A percentile compares a stretch with the other conserved stretches of the same genome.
These are phyloP conservation scores for Panicum hallii DNA, from an alignment of 202 grass and related monocot species.

Conservation along the genomic window DNA sequence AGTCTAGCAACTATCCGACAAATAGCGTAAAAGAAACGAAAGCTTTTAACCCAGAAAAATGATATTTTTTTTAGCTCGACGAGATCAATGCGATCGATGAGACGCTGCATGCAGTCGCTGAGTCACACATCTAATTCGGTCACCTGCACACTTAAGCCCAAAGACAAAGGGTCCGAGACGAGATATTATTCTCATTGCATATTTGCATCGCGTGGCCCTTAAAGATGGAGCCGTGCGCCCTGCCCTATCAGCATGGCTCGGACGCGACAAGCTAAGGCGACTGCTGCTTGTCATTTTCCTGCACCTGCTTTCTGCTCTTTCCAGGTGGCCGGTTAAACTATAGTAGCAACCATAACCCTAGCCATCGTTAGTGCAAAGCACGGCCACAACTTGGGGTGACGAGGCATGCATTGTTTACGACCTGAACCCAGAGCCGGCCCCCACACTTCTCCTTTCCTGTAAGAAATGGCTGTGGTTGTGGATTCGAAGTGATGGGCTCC, in stretches of 20 bases:
- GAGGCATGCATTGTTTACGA: constrained; percentile 26
- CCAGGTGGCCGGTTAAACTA: constrained; percentile 27
- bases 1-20: no score
- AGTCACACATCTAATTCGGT: neutral
- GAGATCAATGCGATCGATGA: neutral
- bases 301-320: neutral
- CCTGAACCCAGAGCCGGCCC: neutral
- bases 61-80: neutral
- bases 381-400: neutral
- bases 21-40: no score
- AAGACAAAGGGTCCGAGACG: neutral
- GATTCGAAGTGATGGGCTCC: neutral
- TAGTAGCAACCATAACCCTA: neutral
- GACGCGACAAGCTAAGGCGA: neutral
- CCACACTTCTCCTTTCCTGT: neutral
- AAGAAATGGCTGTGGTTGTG: neutral
- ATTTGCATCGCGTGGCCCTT: neutral
- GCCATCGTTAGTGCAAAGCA: neutral
- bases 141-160: neutral
- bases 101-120: neutral
- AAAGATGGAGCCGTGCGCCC: constrained; percentile 2
- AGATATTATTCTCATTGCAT: constrained; percentile 32
- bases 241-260: neutral
- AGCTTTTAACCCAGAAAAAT: neutral
- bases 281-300: constrained; percentile 11